These are phyloP conservation scores for Colletotrichum acutatum DNA, from an alignment of 2,329 filamentous ascomycete genomes.

Conservation along the genomic window DNA sequence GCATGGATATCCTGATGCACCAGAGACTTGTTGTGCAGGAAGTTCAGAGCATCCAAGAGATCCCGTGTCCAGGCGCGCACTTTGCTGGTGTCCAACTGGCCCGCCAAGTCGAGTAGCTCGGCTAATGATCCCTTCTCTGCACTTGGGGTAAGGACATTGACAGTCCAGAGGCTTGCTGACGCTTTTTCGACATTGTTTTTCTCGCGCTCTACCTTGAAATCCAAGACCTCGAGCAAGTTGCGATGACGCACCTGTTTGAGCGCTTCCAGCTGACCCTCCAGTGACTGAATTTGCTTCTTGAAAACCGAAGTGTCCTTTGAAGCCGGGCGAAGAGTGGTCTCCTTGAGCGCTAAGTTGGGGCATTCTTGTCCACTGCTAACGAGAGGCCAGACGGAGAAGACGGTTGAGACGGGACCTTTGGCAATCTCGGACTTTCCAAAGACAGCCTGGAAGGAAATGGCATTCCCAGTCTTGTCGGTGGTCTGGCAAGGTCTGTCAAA, in stretches of 20 bases:
- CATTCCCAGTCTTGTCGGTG: conserved; percentile 71
- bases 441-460: conserved; percentile 76
- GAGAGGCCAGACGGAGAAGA: conserved; percentile 79
- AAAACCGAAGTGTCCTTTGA: conserved; percentile 70
- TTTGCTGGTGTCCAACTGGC: conserved; percentile 77
- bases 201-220: conserved; percentile 79
- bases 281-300: conserved; percentile 79
- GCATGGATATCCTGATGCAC: conserved; percentile 86
- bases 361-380: conserved; percentile 64
- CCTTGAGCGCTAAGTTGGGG: conserved; percentile 79
- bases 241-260: conserved; percentile 80
- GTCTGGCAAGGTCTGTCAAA: conserved; percentile 76
- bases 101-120: conserved; percentile 84
- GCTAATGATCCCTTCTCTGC: conserved; percentile 85
- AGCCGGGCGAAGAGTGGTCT: conserved; percentile 69
- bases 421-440: conserved; percentile 75
- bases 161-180: conserved; percentile 67
- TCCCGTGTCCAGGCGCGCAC: conserved; percentile 93
- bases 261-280: conserved; percentile 81
- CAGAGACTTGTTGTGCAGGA: conserved; percentile 85
- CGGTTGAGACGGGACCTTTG: conserved; percentile 72
- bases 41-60: conserved; percentile 87
- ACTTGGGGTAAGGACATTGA: conserved; percentile 80
- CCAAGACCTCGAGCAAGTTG: conserved; percentile 82
- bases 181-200: conserved; percentile 50